Evolutionary conservation across 2,329 filamentous ascomycete species (phyloP), one percentile per base, ranked within the genome.

Genomic region (Sclerotinia borealis): DNA sequence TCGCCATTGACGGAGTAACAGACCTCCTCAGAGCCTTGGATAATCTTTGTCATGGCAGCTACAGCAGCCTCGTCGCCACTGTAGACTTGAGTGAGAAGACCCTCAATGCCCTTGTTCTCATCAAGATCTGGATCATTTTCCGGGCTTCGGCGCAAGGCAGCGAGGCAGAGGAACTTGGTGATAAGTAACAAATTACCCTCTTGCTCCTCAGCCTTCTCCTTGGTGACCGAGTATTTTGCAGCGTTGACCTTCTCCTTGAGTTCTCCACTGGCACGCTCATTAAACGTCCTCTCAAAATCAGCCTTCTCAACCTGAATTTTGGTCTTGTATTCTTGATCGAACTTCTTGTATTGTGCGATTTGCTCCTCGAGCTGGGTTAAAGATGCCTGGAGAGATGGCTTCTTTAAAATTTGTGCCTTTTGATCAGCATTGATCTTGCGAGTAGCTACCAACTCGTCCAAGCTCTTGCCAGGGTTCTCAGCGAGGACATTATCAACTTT

Each of bases 341-440:
- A 80, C 80, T 90, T 91, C 78, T 87, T 88, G 79, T 87, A 89
- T 74, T 90, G 87, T 62, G 79, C 78, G 52, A 92, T 80, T 78
- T 92, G 89, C 74, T 92, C 89, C 76, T 93, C 89, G 65, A 85
- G 78, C 75, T 90, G 86, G 59, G 81, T 78, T 48, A 92, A 80
- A 77, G 91, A 87, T 62, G 83, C 79, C 72, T 88, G 83, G 36
- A 93, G 84, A 41, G 80, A 79, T 43, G 90, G 90, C 77, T 92
- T 92, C 84, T 92, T 93, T 68, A 87, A 80, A 64, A 88, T 83
- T 75, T 91, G 87, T 13, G 88, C 85, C 77, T 88, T 91, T 77
- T 93, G 90, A 76, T 93, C 90, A 76, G 81, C 75, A 75, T 93
- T 93, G 82, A 93, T 91, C 74, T 91, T 86, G 76, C 85, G 88